Evolutionary conservation across 768 basidiomycete genomes (phyloP).

Genomic region (Jaapia argillacea): DNA sequence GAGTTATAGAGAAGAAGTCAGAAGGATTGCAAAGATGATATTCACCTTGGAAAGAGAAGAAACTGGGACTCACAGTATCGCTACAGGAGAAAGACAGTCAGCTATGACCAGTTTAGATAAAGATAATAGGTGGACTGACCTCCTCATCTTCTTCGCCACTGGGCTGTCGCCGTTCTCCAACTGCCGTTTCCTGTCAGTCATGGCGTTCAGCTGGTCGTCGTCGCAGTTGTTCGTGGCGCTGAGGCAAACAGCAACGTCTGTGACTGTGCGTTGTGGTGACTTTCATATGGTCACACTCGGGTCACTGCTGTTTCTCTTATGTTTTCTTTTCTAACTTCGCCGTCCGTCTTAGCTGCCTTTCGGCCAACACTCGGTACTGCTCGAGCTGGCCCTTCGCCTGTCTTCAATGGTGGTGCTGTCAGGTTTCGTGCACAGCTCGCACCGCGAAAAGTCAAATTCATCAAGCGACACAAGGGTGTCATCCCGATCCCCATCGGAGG

Average conservation of each 20-base stretch:
- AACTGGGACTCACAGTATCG: conserved; percentile 55
- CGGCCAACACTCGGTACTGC: too few relatives aligned
- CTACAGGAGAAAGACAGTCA: conserved; percentile 26
- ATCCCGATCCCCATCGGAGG: conserved; percentile 84
- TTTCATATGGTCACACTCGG: too few relatives aligned
- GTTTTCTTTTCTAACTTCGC: conserved; percentile 19
- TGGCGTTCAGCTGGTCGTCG: too few relatives aligned
- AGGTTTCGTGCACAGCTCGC: conserved; percentile 48
- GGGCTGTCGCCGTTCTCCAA: conserved; percentile 42
- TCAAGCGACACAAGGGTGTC: conserved; percentile 86
- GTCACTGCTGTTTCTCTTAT: too few relatives aligned
- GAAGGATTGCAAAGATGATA: conserved; percentile 39
- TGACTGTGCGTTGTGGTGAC: too few relatives aligned
- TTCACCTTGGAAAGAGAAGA: conserved; percentile 56
- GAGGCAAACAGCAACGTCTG: neutral
- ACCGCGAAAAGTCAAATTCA: conserved; percentile 72
- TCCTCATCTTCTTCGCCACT: conserved; percentile 53
- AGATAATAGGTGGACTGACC: conserved; percentile 36
- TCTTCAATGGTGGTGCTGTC: neutral
- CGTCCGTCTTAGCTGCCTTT: conserved; percentile 16
- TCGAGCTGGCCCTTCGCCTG: neutral
- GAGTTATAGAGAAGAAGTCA: conserved; percentile 66
- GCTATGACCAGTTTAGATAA: conserved; percentile 7
- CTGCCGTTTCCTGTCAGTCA: conserved; percentile 61
- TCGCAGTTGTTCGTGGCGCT: too few relatives aligned